A percentile compares a stretch with the other conserved stretches of the same genome.
Evolutionary conservation across 2,329 filamentous ascomycete species (phyloP).

Genomic region (Xylaria polymorpha): DNA sequence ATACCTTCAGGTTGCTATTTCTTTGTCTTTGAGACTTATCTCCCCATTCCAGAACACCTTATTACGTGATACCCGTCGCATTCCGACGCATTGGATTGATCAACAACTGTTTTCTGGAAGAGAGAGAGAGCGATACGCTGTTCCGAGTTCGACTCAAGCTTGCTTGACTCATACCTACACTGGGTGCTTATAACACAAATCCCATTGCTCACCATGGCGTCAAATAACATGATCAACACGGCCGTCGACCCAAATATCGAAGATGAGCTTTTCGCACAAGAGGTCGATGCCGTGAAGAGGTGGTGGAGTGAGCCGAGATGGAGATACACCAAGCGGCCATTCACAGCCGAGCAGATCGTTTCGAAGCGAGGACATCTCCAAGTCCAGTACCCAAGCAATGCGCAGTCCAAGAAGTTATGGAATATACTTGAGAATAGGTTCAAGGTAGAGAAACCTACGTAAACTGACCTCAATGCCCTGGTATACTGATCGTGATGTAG

Average conservation of each 20-base stretch:
- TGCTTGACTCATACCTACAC: not conserved
- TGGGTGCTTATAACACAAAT: not conserved
- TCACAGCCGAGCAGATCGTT: constrained; percentile 96
- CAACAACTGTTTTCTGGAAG: not conserved
- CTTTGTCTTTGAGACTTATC: constrained; percentile 16
- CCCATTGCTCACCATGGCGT: constrained; percentile 61
- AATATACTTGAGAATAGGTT: constrained; percentile 87
- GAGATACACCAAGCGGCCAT: constrained; percentile 91
- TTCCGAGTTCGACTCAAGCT: not conserved
- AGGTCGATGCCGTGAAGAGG: constrained; percentile 88
- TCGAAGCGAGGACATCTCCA: constrained; percentile 92
- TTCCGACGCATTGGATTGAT: constrained; percentile 16
- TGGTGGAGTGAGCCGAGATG: constrained; percentile 96
- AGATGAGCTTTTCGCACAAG: constrained; percentile 78
- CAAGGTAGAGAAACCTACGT: constrained; percentile 65
- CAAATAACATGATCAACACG: constrained; percentile 71
- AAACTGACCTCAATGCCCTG: constrained; percentile 2
- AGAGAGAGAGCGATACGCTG: constrained; percentile 2
- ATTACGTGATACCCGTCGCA: constrained; percentile 25
- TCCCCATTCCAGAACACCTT: constrained; percentile 4
- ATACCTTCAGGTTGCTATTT: not conserved
- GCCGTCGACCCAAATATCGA: constrained; percentile 67
- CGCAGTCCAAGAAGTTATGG: constrained; percentile 94
- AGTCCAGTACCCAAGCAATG: constrained; percentile 91
- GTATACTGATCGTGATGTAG: constrained; percentile 56